Base-by-base conservation (phyloP, 2,329 filamentous ascomycete species). In the Fonsecaea monophora region DNA sequence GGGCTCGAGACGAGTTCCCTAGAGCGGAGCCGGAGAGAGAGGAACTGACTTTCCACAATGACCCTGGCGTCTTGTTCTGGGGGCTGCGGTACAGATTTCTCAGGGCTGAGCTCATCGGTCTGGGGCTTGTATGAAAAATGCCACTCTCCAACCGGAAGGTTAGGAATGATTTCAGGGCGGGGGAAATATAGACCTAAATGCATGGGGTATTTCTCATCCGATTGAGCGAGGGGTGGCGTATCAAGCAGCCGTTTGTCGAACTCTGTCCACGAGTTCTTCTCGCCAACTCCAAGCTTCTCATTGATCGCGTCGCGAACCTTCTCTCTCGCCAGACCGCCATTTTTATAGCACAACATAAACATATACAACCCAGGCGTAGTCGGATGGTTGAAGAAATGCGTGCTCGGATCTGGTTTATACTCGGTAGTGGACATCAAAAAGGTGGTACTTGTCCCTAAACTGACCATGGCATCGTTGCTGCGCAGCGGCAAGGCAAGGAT, bases 321-420 rank as follows among this genome's bases (percentile, higher is more conserved):
- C 77, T 99, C 95, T 53, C 95, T 90, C 1, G 95, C 94, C 1
- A 98, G 87, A 1, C 93, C 93, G 72, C 95, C 95, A 80, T 99
- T 99, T 81, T 98, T 98, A 84, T 98, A 99, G 85, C 95, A 99
- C 40, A 99, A 88, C 95, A 99, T 99, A 81, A 99, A 98, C 95
- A 99, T 98, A 85, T 96, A 97, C 67, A 97, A 86, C 0, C 91
- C 92, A 0, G 89, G 82, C 0, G 92, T 96, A 53, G 93, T 95
- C 1, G 95, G 95, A 79, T 98, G 94, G 82, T 97, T 97, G 87
- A 98, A 96, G 84, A 98, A 97, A 82, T 99, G 95, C 76, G 97
- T 97, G 6, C 91, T 87, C 2, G 92, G 91, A 75, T 97, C 90
- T 1, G 95, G 92, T 77, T 90, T 90, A 84, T 97, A 98, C 74